These are phyloP conservation scores for Sphaerulina populicola DNA, from an alignment of 2,329 filamentous ascomycete genomes.

Conservation along the genomic window DNA sequence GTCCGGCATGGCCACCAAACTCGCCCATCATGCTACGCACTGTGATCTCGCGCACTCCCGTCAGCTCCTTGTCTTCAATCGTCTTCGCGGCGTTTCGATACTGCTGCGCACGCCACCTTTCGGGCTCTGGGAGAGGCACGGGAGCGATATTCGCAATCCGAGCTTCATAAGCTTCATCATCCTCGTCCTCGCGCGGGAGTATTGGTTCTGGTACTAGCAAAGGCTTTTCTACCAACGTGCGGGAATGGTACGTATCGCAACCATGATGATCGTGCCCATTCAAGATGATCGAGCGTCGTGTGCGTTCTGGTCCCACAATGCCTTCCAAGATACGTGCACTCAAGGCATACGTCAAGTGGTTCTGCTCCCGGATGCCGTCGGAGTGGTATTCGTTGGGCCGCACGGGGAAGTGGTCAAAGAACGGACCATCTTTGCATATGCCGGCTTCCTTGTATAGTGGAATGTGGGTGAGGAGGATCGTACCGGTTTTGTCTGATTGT, in stretches of 20 bases:
- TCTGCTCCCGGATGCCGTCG: slow-evolving; percentile 78
- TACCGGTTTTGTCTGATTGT: slow-evolving; percentile 49
- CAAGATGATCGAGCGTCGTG: slow-evolving; percentile 67
- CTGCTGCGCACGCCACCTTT: slow-evolving; percentile 20
- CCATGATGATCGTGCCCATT: slow-evolving; percentile 95
- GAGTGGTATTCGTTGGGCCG: slow-evolving; percentile 40
- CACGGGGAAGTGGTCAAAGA: slow-evolving; percentile 66
- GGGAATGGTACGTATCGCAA: slow-evolving; percentile 70
- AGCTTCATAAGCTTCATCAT: background rate
- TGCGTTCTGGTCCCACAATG: slow-evolving; percentile 67
- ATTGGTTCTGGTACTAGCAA: background rate
- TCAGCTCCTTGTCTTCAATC: slow-evolving; percentile 24
- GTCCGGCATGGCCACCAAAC: slow-evolving; percentile 81
- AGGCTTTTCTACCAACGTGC: background rate
- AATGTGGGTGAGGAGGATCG: slow-evolving; percentile 82
- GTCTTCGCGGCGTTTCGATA: slow-evolving; percentile 13
- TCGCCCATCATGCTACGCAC: slow-evolving; percentile 98
- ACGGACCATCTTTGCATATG: slow-evolving; percentile 74
- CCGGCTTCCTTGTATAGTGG: slow-evolving; percentile 77
- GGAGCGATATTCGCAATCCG: background rate
- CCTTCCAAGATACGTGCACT: slow-evolving; percentile 68
- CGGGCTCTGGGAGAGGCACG: background rate
- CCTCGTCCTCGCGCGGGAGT: background rate
- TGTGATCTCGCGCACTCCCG: slow-evolving; percentile 77
- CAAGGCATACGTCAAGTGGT: slow-evolving; percentile 68